Evolutionary conservation across 495 filamentous ascomycete genomes (phyloP), one percentile per base, ranked within the genome.

Genomic region (Neurospora discreta): DNA sequence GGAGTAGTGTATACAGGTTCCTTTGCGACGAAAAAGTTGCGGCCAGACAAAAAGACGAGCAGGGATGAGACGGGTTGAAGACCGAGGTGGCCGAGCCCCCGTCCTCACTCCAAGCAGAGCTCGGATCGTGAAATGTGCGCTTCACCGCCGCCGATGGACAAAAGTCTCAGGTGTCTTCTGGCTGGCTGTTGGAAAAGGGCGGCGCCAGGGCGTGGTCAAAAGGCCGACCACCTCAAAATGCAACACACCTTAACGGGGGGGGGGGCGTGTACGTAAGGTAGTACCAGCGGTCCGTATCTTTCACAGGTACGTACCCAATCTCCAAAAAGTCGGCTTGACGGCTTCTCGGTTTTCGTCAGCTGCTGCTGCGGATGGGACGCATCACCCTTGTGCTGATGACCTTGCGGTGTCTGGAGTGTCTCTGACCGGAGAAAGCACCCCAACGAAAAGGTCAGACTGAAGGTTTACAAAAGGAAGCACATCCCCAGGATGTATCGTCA

Each of bases 281-380:
- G 20, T 26, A 68, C 33, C 30, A 20, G 6, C 3, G 52, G 18
- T 58, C 60, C 69, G 23, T 68, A 52, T 44, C 36, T 23, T 26
- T 15, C 20, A 6, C 20, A 30, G 43, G 23, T 71, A 58, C 70
- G 30, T 68, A 36, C 70, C 39, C 70, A 26, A 15, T 71, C 52
- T 33, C 52, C 52, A 33, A 65, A 60, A 65, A 65, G 70, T 39
- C 33, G 40, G 23, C 11, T 43, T 60, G 39, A 58, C 72, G 77
- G 77, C 69, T 43, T 75, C 71, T 74, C 71, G 75, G 44, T 77
- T 75, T 75, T 77, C 75, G 77, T 78, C 77, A 78, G 77, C 77
- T 78, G 77, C 75, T 75, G 77, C 75, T 75, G 77, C 77, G 77
- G 73, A 78, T 77, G 77, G 77, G 52, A 77, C 70, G 76, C 77